Base-by-base conservation (phyloP, 768 basidiomycete genomes). In the Coprinopsis strossmayeri region DNA sequence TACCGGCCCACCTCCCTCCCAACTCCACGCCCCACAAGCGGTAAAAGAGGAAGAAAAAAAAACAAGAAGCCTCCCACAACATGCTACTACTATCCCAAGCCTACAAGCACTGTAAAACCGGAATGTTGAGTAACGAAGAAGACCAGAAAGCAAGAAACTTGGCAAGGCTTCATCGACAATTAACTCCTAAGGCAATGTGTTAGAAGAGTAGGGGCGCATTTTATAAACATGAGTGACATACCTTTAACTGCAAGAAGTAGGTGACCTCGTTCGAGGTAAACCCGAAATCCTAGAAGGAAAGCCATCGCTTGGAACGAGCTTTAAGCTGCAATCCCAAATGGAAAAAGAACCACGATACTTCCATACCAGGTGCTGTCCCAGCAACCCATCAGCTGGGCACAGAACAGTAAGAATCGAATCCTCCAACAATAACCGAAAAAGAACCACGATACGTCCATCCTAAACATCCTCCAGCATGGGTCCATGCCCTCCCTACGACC, bases 31-130 rank as follows among this genome's bases (percentile, higher is more conserved):
- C 35, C 35, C 49, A n/a, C 34, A 34, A 34, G 26, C 21, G 37
- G 24, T 2, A 30, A 57, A 61, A 46, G 55, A 27, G 40, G 42
- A 45, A 15, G 25, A 52, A 48, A 21, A n/a, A 35, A 43, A 49
- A 37, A 48, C 17, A 24, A 23, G 15, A 27, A 45, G n/a, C n/a
- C n/a, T n/a, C n/a, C n/a, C n/a, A n/a, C n/a, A n/a, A n/a, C n/a
- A n/a, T n/a, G n/a, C n/a, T n/a, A n/a, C n/a, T n/a, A n/a, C n/a
- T n/a, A n/a, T n/a, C n/a, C n/a, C n/a, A n/a, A n/a, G n/a, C n/a
- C n/a, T n/a, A n/a, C n/a, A n/a, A n/a, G n/a, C n/a, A n/a, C n/a
- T n/a, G n/a, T n/a, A n/a, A n/a, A n/a, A n/a, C n/a, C n/a, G n/a
- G n/a, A n/a, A n/a, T n/a, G n/a, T n/a, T n/a, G n/a, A n/a, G n/a